A percentile compares a stretch with the other conserved stretches of the same genome.
These are phyloP conservation scores for Apiospora saccharicola DNA, from an alignment of 2,329 filamentous ascomycete genomes.

Conservation along the genomic window DNA sequence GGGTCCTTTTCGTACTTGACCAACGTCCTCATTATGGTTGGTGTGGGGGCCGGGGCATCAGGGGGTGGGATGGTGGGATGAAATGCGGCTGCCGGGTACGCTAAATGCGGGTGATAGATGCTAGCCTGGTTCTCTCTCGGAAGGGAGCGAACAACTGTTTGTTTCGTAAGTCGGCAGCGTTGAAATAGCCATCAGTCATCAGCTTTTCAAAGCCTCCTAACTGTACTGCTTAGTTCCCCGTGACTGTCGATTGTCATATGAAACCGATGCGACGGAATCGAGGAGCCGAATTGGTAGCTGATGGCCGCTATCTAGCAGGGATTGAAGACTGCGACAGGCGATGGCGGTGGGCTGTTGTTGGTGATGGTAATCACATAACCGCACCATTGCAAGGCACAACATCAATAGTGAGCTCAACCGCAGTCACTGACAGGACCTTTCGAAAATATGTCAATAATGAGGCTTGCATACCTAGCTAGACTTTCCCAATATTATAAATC, in stretches of 20 bases:
- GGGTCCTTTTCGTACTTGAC: neutral
- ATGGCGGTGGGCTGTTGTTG: neutral
- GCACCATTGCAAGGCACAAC: neutral
- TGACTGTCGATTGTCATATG: neutral
- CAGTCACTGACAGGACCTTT: too few relatives aligned
- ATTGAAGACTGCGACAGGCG: neutral
- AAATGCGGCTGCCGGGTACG: neutral
- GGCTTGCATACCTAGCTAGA: too few relatives aligned
- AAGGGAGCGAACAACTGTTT: too few relatives aligned
- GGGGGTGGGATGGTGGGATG: neutral
- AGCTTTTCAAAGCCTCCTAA: too few relatives aligned
- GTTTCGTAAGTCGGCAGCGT: too few relatives aligned
- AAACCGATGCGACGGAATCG: neutral
- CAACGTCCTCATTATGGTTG: neutral
- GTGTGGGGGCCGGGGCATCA: neutral
- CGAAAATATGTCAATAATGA: too few relatives aligned
- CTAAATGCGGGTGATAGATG: neutral
- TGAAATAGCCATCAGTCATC: too few relatives aligned
- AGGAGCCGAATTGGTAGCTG: neutral
- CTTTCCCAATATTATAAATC: too few relatives aligned
- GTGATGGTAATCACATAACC: neutral
- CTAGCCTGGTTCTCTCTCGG: neutral
- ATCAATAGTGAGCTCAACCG: too few relatives aligned
- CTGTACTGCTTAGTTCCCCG: too few relatives aligned
- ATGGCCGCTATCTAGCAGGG: neutral